Percentiles rank a stretch among this genome's conserved stretches.
These are phyloP conservation scores for Calonectria honghensis DNA, from an alignment of 2,329 filamentous ascomycete genomes.

Conservation along the genomic window DNA sequence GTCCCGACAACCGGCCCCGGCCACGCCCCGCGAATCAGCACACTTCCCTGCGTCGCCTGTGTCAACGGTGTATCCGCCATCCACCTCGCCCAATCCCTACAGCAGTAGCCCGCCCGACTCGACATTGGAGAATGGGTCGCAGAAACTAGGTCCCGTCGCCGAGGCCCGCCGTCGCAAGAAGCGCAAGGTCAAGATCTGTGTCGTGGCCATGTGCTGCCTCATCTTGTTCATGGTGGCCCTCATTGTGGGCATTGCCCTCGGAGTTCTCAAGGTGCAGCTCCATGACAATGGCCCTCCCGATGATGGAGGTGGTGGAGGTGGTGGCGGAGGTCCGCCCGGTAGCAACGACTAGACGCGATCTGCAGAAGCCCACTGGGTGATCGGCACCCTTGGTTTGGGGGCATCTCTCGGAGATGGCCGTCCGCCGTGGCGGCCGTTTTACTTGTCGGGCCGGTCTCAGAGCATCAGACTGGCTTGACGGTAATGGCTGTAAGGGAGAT, in stretches of 20 bases:
- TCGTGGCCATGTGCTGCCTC: constrained; percentile 47
- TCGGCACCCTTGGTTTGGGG: background rate
- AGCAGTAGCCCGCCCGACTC: constrained; percentile 46
- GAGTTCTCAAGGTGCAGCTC: constrained; percentile 52
- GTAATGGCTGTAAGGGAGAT: background rate
- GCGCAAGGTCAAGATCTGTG: constrained; percentile 50
- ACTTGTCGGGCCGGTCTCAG: constrained; percentile 28
- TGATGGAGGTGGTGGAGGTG: constrained; percentile 34
- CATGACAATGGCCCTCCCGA: constrained; percentile 31
- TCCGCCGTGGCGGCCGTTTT: background rate
- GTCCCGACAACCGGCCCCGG: constrained; percentile 23
- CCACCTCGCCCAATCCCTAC: constrained; percentile 47
- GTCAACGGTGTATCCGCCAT: constrained; percentile 45
- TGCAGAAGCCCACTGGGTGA: background rate
- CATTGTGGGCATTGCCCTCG: constrained; percentile 53
- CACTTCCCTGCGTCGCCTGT: constrained; percentile 20
- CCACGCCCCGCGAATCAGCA: constrained; percentile 7
- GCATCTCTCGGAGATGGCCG: constrained; percentile 7
- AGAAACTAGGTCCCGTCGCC: constrained; percentile 52
- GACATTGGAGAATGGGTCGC: constrained; percentile 41
- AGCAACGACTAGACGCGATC: constrained; percentile 14
- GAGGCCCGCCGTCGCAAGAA: constrained; percentile 47
- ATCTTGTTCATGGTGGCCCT: constrained; percentile 53
- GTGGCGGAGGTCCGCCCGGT: constrained; percentile 1
- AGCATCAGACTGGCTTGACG: background rate